Conservation (phyloP, 2,329 filamentous ascomycete genomes). For the Aureobasidium subglaciale region DNA sequence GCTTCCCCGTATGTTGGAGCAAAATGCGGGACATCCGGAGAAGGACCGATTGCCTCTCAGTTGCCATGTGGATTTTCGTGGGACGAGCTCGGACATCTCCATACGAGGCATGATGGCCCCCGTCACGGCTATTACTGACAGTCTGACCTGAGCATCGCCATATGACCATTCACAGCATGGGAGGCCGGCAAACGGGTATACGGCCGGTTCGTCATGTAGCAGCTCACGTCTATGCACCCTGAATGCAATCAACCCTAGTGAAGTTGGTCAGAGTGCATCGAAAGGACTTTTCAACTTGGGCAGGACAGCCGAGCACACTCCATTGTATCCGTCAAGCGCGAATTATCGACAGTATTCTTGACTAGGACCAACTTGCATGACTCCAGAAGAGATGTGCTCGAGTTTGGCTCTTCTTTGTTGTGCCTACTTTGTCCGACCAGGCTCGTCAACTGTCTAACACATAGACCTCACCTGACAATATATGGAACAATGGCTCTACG, state of each 20-base stretch:
- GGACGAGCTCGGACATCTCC: neutral
- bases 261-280: neutral
- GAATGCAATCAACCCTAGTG: neutral
- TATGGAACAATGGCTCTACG: too few relatives aligned
- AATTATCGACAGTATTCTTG: too few relatives aligned
- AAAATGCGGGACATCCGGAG: neutral
- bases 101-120: neutral
- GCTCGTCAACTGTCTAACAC: too few relatives aligned
- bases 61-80: neutral
- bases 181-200: neutral
- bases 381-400: too few relatives aligned
- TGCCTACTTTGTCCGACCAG: too few relatives aligned
- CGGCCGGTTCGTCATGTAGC: neutral
- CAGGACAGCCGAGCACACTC: neutral
- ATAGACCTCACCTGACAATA: too few relatives aligned
- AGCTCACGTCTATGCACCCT: neutral
- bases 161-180: neutral
- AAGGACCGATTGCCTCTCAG: constrained; percentile 3
- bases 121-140: neutral
- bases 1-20: neutral
- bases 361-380: too few relatives aligned
- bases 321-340: too few relatives aligned
- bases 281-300: neutral
- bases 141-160: neutral
- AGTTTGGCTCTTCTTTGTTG: too few relatives aligned